These are phyloP conservation scores for Ephemerocybe angulata DNA, from an alignment of 768 basidiomycete genomes.

Conservation along the genomic window DNA sequence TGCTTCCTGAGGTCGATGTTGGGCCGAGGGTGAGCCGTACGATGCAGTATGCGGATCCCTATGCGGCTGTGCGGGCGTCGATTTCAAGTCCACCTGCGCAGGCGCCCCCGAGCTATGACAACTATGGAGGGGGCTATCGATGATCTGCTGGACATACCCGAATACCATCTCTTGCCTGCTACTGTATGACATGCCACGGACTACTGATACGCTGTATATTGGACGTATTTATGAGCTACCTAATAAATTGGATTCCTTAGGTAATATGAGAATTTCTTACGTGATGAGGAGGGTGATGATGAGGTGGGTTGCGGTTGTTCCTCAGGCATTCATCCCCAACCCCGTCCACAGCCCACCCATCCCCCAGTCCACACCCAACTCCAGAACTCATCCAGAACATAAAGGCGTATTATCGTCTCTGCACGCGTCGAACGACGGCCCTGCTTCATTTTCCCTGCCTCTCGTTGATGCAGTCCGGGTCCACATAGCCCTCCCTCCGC, in stretches of 20 bases:
- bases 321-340: not conserved
- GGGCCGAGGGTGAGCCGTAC: slow-evolving; percentile 73
- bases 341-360: not conserved
- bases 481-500: slow-evolving; percentile 7
- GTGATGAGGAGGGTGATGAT: slow-evolving; percentile 19
- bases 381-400: not conserved
- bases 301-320: slow-evolving; percentile 14
- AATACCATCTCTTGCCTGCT: no score
- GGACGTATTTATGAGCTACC: no score
- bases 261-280: slow-evolving; percentile 15
- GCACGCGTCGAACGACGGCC: not conserved
- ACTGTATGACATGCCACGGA: no score
- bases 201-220: no score
- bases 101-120: slow-evolving; percentile 47
- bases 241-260: slow-evolving; percentile 11
- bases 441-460: not conserved
- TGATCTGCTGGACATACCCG: no score
- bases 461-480: slow-evolving; percentile 3
- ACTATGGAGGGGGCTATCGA: slow-evolving; percentile 50
- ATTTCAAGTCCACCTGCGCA: slow-evolving; percentile 14
- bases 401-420: not conserved
- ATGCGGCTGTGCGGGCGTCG: slow-evolving; percentile 58
- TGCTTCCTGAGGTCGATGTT: slow-evolving; percentile 41
- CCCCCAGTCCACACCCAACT: not conserved
- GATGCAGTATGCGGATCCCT: slow-evolving; percentile 92